Evolutionary conservation across 2,329 filamentous ascomycete species (phyloP).

Genomic region (Aspergillus spinulosporus): DNA sequence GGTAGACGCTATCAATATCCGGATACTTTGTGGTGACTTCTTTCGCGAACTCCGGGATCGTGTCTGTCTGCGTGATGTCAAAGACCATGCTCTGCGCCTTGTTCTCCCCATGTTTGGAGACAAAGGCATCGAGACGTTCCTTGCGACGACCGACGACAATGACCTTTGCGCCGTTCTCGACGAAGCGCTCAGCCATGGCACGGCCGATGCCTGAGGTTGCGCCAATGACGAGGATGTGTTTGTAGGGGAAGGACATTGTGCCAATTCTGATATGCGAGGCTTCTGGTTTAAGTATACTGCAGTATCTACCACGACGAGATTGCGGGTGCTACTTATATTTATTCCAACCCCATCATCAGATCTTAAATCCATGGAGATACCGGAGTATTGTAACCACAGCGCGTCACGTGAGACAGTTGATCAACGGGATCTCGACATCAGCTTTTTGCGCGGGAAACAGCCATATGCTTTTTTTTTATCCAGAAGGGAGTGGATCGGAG

Average conservation of each 20-base stretch:
- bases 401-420: too few species aligned
- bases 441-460: too few species aligned
- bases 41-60: constrained; percentile 45
- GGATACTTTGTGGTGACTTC: constrained; percentile 39
- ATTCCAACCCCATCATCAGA: not conserved
- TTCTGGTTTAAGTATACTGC: too few species aligned
- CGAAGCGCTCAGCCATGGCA: constrained; percentile 38
- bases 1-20: constrained; percentile 55
- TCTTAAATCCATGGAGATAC: not conserved
- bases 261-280: too few species aligned
- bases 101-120: constrained; percentile 44
- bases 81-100: constrained; percentile 46
- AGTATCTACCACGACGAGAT: too few species aligned
- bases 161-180: constrained; percentile 48
- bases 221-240: constrained; percentile 56
- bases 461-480: too few species aligned
- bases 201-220: constrained; percentile 58
- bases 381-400: not conserved
- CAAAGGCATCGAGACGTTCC: constrained; percentile 53
- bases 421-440: too few species aligned
- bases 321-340: not conserved
- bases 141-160: constrained; percentile 58
- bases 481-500: too few species aligned
- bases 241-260: constrained; percentile 56
- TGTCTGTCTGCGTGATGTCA: constrained; percentile 50